Base-by-base conservation (phyloP, 2,329 filamentous ascomycete species). In the Waltergamsia citrina region DNA sequence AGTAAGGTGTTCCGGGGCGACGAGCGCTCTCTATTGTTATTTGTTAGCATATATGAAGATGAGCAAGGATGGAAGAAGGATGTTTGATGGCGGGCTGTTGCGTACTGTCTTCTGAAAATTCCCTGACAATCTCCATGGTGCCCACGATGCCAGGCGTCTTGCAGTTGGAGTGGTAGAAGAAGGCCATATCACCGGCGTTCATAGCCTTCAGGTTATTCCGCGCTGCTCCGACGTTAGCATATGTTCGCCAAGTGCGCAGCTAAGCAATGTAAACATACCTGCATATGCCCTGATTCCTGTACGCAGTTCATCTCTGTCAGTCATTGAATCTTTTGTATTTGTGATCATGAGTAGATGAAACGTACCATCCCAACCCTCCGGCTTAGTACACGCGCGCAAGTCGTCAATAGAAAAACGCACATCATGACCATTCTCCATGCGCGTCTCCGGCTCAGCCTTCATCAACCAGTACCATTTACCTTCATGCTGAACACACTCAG, bases 131-230 rank as follows among this genome's bases (percentile, higher is more conserved):
- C 49, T 92, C 83, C 82, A 94, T 88, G 14, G 81, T 74, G 2
- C 88, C 88, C 2, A 81, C 86, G 31, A 96, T 86, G 3, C 85
- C 90, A 0, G 88, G 87, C 17, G 81, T 74, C 53, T 93, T 94
- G 60, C 85, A 92, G 49, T 92, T 94, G 30, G 85, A 94, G 59
- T 95, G 90, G 53, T 96, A 96, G 63, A 98, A 96, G 62, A 98
- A 96, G 18, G 87, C 88, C 21, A 88, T 68, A 51, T 98, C 92
- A 33, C 88, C 88, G 36, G 79, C 78, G 47, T 85, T 87, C 92
- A 98, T 98, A 7, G 78, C 74, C 20, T 85, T 76, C 61, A 98
- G 79, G 53, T 95, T 86, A 50, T 95, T 96, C 18, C 85, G 77
- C 6, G 90, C 90, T 57, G 18, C 34, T 20, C 11, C 8, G n/a